Conservation (phyloP, 1,284 basidiomycete genomes). For the Cystobasidium pallidum region DNA sequence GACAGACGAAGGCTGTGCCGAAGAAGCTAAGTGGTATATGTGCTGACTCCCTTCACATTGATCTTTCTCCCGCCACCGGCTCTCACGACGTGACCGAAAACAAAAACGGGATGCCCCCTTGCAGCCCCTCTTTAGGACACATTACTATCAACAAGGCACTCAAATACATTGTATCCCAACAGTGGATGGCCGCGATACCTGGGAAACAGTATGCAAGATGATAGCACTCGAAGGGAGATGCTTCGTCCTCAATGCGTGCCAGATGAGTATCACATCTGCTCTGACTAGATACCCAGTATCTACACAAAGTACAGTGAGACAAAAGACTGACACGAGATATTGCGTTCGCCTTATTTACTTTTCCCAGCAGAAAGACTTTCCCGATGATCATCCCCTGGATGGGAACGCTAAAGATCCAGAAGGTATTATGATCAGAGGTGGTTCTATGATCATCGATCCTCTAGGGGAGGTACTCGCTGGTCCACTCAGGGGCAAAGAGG, state of each 20-base stretch:
- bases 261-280: constrained; percentile 53
- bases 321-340: too few species aligned
- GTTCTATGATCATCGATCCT: constrained; percentile 70
- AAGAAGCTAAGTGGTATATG: background rate
- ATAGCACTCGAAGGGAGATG: constrained; percentile 76
- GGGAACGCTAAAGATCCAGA: constrained; percentile 53
- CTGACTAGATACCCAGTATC: too few species aligned
- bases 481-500: constrained; percentile 66
- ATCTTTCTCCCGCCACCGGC: background rate
- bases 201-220: constrained; percentile 70
- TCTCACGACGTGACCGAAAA: background rate
- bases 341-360: constrained; percentile 53
- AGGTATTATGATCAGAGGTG: constrained; percentile 70
- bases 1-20: background rate
- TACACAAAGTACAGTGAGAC: too few species aligned
- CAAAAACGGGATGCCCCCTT: constrained; percentile 56
- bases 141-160: constrained; percentile 67
- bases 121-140: constrained; percentile 65
- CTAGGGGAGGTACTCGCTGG: constrained; percentile 70
- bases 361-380: constrained; percentile 67
- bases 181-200: constrained; percentile 68
- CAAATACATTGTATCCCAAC: constrained; percentile 72
- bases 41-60: background rate
- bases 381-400: constrained; percentile 60
- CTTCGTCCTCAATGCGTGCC: constrained; percentile 71